Evolutionary conservation across 2,329 filamentous ascomycete species (phyloP), one percentile per base, ranked within the genome.

Genomic region (Chaetomiaceae sp.): DNA sequence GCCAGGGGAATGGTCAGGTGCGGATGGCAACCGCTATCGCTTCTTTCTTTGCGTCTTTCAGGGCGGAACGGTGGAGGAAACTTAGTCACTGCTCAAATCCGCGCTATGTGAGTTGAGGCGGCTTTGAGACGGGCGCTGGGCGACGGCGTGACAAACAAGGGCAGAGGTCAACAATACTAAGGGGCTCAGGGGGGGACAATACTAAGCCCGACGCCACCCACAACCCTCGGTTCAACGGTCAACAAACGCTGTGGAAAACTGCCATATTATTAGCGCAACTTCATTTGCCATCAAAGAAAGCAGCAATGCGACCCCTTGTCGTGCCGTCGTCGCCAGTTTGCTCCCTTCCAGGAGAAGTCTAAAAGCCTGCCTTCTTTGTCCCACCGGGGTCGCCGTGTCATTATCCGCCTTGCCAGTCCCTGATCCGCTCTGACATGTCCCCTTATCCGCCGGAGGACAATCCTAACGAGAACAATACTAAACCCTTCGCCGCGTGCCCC

Each of bases 141-240:
- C n/a, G n/a, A n/a, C n/a, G n/a, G n/a, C n/a, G n/a, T 29, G 40
- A 39, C 40, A 45, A 45, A 43, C 44, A 50, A 42, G 33, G 42
- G 19, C 24, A 34, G 38, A 37, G 45, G 40, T 38, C 38, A 49
- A 55, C 53, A 59, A 59, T 59, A 56, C 43, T 50, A 58, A 57
- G 50, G 48, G 38, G 43, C 19, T 52, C 46, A 50, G 49, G 43
- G 43, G 43, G 29, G 18, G 56, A 56, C 56, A 65, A 64, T 60
- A 59, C 51, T 56, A 63, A 63, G 50, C 45, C 36, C 51, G 24
- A 53, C 57, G 55, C 56, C 57, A 54, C 29, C n/a, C 38, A 40
- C 33, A 42, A 24, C 30, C 24, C 41, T 43, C 17, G 24, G 22
- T 20, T 30, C 38, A 43, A 43, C 34, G 26, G 12, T 27, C 6